A percentile compares a stretch with the other conserved stretches of the same genome.
Evolutionary conservation across 116 monocot species (phyloP).

Genomic region (Papilionanthe hybrid): DNA sequence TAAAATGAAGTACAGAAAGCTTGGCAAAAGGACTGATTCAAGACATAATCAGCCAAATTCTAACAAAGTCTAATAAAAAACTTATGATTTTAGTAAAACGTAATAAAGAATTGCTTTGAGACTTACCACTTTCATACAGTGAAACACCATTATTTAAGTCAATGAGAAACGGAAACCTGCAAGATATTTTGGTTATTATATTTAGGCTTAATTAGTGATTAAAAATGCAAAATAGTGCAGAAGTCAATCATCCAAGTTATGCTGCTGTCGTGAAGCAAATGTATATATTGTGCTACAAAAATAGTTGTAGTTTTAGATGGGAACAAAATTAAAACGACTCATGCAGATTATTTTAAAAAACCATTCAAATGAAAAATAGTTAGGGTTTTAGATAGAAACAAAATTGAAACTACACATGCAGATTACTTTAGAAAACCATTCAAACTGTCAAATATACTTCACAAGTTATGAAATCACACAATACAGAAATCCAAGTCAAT

Average conservation of each 20-base stretch:
- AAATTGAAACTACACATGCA: neutral
- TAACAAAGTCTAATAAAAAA: neutral
- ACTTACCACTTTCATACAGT: constrained; percentile 88
- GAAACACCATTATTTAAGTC: constrained; percentile 63
- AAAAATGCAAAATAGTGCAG: too few species aligned
- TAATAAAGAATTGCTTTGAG: neutral
- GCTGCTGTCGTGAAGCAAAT: neutral
- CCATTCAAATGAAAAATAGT: neutral
- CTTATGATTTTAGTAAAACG: neutral
- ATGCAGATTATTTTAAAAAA: neutral
- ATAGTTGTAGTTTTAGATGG: neutral
- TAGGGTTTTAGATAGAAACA: neutral
- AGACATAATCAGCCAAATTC: neutral
- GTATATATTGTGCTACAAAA: neutral
- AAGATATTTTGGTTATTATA: constrained; percentile 6
- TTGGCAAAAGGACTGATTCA: neutral
- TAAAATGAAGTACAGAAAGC: neutral
- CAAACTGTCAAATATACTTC: neutral
- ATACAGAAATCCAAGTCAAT: too few species aligned
- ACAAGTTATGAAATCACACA: neutral
- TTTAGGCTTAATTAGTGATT: neutral
- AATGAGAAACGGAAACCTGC: constrained; percentile 84
- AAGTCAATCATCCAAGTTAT: too few species aligned
- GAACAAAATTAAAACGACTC: neutral
- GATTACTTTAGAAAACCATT: neutral